A percentile compares a stretch with the other conserved stretches of the same genome.
Conservation (phyloP, 2,329 filamentous ascomycete genomes). For the Coniochaeta sp. region DNA sequence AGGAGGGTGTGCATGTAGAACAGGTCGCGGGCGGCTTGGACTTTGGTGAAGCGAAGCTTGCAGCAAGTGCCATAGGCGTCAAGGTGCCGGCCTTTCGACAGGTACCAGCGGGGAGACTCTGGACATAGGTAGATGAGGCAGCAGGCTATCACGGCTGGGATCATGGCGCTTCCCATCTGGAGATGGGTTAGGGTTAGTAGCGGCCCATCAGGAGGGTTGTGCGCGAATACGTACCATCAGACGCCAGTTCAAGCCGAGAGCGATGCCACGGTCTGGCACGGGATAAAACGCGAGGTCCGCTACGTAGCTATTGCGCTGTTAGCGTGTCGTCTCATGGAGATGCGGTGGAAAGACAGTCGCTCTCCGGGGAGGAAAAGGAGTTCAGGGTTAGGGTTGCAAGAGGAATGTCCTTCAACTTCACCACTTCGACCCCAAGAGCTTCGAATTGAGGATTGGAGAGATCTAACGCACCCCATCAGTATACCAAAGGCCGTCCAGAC, state of each 20-base stretch:
- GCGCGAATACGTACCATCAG: too few species aligned
- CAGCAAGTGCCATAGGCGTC: slow-evolving; percentile 41
- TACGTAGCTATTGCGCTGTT: too few species aligned
- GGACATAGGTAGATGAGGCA: slow-evolving; percentile 38
- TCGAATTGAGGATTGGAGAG: too few species aligned
- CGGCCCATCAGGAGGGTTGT: too few species aligned
- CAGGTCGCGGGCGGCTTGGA: slow-evolving; percentile 48
- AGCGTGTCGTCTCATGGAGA: too few species aligned
- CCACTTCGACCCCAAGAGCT: too few species aligned
- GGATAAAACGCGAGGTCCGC: slow-evolving; percentile 56
- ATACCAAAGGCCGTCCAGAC: slow-evolving; percentile 42
- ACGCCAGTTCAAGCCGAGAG: slow-evolving; percentile 54
- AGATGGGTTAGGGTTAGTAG: too few species aligned
- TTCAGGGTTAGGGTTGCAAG: too few species aligned
- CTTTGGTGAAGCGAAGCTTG: slow-evolving; percentile 39
- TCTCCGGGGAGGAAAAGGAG: too few species aligned
- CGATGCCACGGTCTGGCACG: slow-evolving; percentile 44
- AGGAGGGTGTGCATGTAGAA: slow-evolving; percentile 53
- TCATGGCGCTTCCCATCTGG: slow-evolving; percentile 60
- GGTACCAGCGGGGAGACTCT: slow-evolving; percentile 44
- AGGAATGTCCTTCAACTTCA: too few species aligned
- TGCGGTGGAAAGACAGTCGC: too few species aligned
- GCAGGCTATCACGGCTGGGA: slow-evolving; percentile 52
- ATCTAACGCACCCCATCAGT: too few species aligned
- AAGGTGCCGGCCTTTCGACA: slow-evolving; percentile 36